Percentiles rank a stretch among this genome's conserved stretches.
phyloP scores from a whole-genome alignment of 169 alveolate genomes.

The Plasmodium gonderi region DNA sequence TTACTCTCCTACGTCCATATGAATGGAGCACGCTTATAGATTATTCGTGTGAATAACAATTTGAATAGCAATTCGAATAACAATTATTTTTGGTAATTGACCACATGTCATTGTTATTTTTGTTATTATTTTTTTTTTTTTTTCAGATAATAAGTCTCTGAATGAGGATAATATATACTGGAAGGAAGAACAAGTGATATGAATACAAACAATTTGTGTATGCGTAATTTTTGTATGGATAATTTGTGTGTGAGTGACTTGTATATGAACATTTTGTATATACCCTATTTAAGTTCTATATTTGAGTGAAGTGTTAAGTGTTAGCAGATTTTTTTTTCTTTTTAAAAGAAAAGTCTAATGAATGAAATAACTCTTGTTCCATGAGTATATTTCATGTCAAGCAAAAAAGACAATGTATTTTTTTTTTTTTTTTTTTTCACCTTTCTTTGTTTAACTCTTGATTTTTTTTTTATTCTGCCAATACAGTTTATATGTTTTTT shows the following conservation, averaged over 20 bases:
- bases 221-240: too few relatives aligned
- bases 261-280: too few relatives aligned
- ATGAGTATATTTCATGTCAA: conserved; percentile 7
- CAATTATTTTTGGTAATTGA: not conserved
- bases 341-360: not conserved
- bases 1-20: not conserved
- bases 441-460: not conserved
- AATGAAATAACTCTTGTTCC: not conserved
- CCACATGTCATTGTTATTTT: not conserved
- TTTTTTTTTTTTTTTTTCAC: conserved; percentile 1
- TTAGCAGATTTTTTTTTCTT: not conserved
- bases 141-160: conserved; percentile 19
- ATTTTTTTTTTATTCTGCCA: not conserved
- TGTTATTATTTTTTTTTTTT: not conserved
- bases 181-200: conserved; percentile 1
- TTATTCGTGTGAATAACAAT: not conserved
- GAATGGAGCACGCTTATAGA: not conserved
- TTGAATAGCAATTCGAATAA: too few relatives aligned
- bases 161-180: conserved; percentile 9
- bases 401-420: not conserved
- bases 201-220: too few relatives aligned
- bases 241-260: too few relatives aligned
- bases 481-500: not conserved
- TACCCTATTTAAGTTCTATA: too few relatives aligned
- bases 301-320: too few relatives aligned